Conservation (phyloP, 805 yeast genomes). For the Ascoidea rubescens region DNA sequence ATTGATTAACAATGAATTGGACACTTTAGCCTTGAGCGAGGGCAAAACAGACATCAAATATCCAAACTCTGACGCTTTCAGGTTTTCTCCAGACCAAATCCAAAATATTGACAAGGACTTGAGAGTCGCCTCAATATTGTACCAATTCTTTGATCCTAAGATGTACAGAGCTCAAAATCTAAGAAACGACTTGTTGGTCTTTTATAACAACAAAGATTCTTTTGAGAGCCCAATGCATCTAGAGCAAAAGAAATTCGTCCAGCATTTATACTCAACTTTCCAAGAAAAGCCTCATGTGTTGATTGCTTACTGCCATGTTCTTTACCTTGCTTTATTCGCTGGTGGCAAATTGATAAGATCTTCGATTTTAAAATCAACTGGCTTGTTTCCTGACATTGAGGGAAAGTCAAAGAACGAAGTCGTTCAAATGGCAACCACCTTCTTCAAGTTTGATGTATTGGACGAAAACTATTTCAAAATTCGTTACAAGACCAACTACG, state of each 20-base stretch:
- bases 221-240: constrained; percentile 43
- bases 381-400: constrained; percentile 61
- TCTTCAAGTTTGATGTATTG: constrained; percentile 55
- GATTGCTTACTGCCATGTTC: constrained; percentile 72
- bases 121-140: constrained; percentile 25
- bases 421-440: constrained; percentile 48
- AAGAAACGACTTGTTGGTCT: constrained; percentile 50
- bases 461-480: constrained; percentile 55
- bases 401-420: constrained; percentile 55
- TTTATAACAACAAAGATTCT: constrained; percentile 36
- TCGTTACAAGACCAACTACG: constrained; percentile 62
- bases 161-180: constrained; percentile 47
- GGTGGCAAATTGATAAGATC: constrained; percentile 71
- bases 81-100: background rate
- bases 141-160: constrained; percentile 54
- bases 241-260: constrained; percentile 45
- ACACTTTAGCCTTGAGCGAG: constrained; percentile 1
- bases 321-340: constrained; percentile 76
- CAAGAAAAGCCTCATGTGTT: constrained; percentile 53
- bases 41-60: constrained; percentile 12
- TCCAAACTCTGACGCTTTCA: constrained; percentile 13
- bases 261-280: constrained; percentile 43
- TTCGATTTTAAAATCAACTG: constrained; percentile 47
- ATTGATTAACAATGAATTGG: constrained; percentile 31
- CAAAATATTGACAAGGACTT: background rate